Evolutionary conservation across 176 grass and related monocot species (phyloP), one percentile per base, ranked within the genome.

Genomic region (Oryza meridionalis): DNA sequence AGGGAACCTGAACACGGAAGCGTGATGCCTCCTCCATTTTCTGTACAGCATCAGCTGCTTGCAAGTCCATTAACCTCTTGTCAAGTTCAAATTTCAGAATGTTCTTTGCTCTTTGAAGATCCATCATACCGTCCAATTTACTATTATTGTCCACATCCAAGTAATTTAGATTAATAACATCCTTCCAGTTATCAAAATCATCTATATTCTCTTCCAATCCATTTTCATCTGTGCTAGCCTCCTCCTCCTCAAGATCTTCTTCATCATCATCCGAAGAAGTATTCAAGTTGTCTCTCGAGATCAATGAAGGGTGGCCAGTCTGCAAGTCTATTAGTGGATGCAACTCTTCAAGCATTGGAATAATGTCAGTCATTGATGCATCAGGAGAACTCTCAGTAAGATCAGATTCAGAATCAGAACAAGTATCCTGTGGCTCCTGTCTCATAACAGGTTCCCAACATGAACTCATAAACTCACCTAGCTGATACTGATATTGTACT

Each of bases 321-420:
- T 35, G 73, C 31, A 40, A 71, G 47, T 86, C 70, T 77, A 91
- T 64, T 73, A 84, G 77, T 27, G 78, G 42, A 14, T 91, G 90
- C 66, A 91, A 71, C 10, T 94, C 92, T 68, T 92, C 87, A 29
- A 90, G 89, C 90, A 94, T 90, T 7, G 87, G 92, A 85, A 92
- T 90, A 49, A 94, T 91, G 84, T 94, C 87, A 72, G 87, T 69
- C 65, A 91, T 92, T 7, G 92, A 94, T 62, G 92, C 87, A 73
- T 90, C 90, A 24, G 82, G 77, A 83, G 89, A 94, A 71, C 90
- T 94, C 22, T 87, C 89, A 5, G 47, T 82, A 49, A 76, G 14
- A 74, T 88, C 90, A 67, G 84, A 92, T 62, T 88, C 69, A 72
- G 46, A 83, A 73, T 84, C 80, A 80, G 75, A 84, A 32, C 69